Evolutionary conservation across 139 green algal species (phyloP).

Genomic region (Spirogloea muscicola): DNA sequence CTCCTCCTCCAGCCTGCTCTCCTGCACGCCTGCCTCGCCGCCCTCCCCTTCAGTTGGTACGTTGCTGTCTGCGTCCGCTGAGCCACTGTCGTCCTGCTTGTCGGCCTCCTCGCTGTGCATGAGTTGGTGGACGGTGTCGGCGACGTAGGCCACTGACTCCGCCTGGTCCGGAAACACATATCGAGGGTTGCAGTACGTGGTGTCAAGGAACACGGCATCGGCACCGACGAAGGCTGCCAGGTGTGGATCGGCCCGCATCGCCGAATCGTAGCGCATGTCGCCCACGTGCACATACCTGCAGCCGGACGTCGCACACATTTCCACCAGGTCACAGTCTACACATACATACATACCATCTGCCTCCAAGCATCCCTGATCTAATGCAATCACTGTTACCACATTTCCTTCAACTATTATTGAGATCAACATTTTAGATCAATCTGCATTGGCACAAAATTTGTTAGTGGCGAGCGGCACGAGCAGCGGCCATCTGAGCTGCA

Average conservation of each 20-base stretch:
- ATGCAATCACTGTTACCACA: no score
- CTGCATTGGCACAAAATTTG: no score
- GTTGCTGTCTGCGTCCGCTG: not conserved
- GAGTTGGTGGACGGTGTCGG: not conserved
- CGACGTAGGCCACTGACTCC: conserved; percentile 45
- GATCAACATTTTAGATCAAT: no score
- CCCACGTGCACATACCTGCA: conserved; percentile 38
- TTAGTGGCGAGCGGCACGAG: no score
- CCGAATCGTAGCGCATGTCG: conserved; percentile 25
- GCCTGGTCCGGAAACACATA: conserved; percentile 40
- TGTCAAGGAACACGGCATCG: conserved; percentile 47
- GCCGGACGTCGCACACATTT: no score
- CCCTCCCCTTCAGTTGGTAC: no score
- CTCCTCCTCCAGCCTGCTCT: not conserved
- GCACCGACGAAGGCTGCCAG: conserved; percentile 21
- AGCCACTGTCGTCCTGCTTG: not conserved
- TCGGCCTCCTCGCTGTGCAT: conserved; percentile 18
- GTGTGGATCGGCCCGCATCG: conserved; percentile 10
- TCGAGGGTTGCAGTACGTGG: conserved; percentile 47
- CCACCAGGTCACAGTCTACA: no score
- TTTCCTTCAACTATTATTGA: no score
- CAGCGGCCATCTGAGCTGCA: no score
- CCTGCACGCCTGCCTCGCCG: no score
- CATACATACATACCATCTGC: no score
- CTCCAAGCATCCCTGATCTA: no score